These are phyloP conservation scores for Flaveria bidentis DNA, from an alignment of 129 eudicot genomes.

Conservation along the genomic window DNA sequence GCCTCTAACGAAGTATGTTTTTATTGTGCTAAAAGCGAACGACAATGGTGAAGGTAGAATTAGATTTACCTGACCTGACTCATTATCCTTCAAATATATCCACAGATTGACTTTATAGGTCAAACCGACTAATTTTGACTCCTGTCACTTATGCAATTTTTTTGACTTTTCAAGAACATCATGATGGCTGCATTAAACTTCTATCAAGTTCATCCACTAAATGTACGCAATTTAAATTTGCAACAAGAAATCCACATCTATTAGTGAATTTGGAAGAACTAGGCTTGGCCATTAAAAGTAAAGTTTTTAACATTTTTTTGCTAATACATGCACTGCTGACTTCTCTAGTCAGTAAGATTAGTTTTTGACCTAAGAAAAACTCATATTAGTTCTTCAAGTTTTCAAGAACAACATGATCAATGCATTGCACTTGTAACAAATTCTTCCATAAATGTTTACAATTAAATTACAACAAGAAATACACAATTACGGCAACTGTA, in stretches of 20 bases:
- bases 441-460: neutral
- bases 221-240: neutral
- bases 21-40: constrained; percentile 89
- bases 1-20: constrained; percentile 80
- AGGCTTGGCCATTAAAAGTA: neutral
- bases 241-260: neutral
- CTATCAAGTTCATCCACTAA: neutral
- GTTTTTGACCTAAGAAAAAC: neutral
- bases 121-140: neutral
- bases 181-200: neutral
- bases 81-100: constrained; percentile 12
- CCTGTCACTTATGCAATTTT: neutral
- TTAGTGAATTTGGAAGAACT: constrained; percentile 5
- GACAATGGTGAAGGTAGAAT: constrained; percentile 90
- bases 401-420: constrained; percentile 3
- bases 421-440: neutral
- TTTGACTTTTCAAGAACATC: constrained; percentile 2
- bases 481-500: neutral
- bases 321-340: constrained; percentile 12
- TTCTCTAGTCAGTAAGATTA: neutral
- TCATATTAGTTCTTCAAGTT: neutral
- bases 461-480: neutral
- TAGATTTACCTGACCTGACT: neutral
- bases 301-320: neutral
- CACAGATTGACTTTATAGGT: constrained; percentile 3